A percentile compares a stretch with the other conserved stretches of the same genome.
These are phyloP conservation scores for Ramaria sp. DNA, from an alignment of 768 basidiomycete genomes.

Conservation along the genomic window DNA sequence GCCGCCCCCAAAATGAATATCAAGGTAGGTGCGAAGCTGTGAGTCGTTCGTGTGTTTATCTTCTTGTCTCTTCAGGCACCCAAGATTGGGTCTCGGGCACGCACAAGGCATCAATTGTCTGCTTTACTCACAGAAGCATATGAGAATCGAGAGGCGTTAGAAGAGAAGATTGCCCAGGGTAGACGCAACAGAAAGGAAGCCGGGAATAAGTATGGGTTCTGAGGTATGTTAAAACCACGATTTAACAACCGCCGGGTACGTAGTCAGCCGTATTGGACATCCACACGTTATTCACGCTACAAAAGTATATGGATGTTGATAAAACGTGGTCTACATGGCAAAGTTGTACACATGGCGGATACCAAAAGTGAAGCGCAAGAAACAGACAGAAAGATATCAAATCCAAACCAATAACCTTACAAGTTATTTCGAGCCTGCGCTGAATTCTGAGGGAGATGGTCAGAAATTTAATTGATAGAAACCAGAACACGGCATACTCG, in stretches of 20 bases:
- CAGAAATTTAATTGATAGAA: background rate
- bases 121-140: conserved; percentile 78
- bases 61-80: conserved; percentile 38
- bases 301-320: background rate
- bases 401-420: background rate
- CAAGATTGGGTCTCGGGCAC: conserved; percentile 58
- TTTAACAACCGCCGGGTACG: background rate
- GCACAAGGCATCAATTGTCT: conserved; percentile 67
- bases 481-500: conserved; percentile 34
- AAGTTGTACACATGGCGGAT: background rate
- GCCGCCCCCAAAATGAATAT: conserved; percentile 76
- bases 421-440: conserved; percentile 6
- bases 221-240: background rate
- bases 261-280: too few relatives aligned
- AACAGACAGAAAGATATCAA: background rate
- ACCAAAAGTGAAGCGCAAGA: background rate
- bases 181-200: conserved; percentile 80
- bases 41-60: background rate
- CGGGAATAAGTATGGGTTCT: conserved; percentile 75
- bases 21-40: conserved; percentile 32
- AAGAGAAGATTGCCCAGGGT: conserved; percentile 77
- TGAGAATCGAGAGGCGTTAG: conserved; percentile 69
- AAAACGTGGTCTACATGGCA: background rate
- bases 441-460: background rate
- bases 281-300: too few relatives aligned